A percentile compares a stretch with the other conserved stretches of the same genome.
These are phyloP conservation scores for Strobilomyces dryophilus DNA, from an alignment of 768 basidiomycete species.

Conservation along the genomic window DNA sequence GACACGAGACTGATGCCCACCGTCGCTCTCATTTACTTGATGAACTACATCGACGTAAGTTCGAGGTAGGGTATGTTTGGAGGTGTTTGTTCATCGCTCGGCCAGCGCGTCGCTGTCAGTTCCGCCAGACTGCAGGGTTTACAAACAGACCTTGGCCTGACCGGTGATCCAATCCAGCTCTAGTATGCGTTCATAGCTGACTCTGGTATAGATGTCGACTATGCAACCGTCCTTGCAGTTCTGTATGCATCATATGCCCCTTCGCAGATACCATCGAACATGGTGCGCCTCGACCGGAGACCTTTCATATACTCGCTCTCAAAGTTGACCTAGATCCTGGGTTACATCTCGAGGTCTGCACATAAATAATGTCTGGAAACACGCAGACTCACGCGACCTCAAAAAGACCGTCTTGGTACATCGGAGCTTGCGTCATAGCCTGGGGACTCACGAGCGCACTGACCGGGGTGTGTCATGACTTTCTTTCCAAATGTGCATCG, in stretches of 20 bases:
- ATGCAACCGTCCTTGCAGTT: constrained; percentile 47
- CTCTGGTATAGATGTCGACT: constrained; percentile 42
- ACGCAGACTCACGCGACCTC: neutral
- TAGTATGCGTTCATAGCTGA: neutral
- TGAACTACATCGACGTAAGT: constrained; percentile 28
- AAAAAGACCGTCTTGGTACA: constrained; percentile 56
- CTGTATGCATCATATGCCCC: constrained; percentile 59
- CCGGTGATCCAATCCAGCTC: constrained; percentile 15
- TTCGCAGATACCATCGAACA: constrained; percentile 64
- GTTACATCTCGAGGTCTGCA: constrained; percentile 46
- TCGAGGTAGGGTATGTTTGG: no score
- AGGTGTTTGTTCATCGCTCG: neutral
- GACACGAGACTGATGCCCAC: constrained; percentile 29
- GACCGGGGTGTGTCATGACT: constrained; percentile 45
- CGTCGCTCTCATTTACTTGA: constrained; percentile 19
- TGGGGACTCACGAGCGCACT: constrained; percentile 64
- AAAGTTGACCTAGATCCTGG: constrained; percentile 42
- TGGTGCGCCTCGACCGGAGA: constrained; percentile 35
- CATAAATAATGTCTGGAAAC: neutral
- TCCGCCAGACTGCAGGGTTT: constrained; percentile 39
- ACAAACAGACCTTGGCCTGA: constrained; percentile 35
- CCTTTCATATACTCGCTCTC: neutral
- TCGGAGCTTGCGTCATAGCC: constrained; percentile 52
- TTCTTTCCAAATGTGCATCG: neutral
- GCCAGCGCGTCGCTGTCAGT: constrained; percentile 36